phyloP scores from a whole-genome alignment of 2,329 filamentous ascomycete species.

The Juglanconis oblonga region DNA sequence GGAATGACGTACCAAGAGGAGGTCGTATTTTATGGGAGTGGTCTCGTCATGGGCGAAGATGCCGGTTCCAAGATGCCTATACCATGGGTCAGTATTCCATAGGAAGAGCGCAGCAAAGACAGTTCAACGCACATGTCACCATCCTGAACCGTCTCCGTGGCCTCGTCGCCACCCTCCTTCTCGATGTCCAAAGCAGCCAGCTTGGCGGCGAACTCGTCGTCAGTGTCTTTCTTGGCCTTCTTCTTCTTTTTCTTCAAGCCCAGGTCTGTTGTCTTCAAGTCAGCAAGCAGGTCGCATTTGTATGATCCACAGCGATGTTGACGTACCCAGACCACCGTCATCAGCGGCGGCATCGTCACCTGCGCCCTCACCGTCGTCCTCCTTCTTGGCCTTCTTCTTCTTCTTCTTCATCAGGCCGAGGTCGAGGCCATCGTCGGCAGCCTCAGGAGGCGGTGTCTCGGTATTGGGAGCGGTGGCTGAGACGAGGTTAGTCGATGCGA shows the following conservation, averaged over 20 bases:
- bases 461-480: conserved; percentile 16
- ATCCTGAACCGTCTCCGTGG: conserved; percentile 51
- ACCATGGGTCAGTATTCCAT: not conserved
- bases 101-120: not conserved
- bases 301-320: not conserved
- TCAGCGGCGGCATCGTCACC: conserved; percentile 41
- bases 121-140: conserved; percentile 71
- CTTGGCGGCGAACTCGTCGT: conserved; percentile 60
- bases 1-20: conserved; percentile 60
- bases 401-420: conserved; percentile 70
- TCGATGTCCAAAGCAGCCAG: conserved; percentile 61
- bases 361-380: conserved; percentile 52
- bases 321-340: conserved; percentile 29
- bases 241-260: conserved; percentile 63
- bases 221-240: conserved; percentile 55
- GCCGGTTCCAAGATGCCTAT: conserved; percentile 61
- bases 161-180: conserved; percentile 56
- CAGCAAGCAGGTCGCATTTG: not conserved
- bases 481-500: conserved; percentile 19
- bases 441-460: conserved; percentile 53
- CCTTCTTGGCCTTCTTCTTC: conserved; percentile 63
- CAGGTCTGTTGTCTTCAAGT: conserved; percentile 45
- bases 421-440: conserved; percentile 55
- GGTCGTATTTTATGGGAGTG: conserved; percentile 75
- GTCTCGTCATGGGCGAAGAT: conserved; percentile 84